phyloP scores from a whole-genome alignment of 176 grass and related monocot species.

The Zizania latifolia region DNA sequence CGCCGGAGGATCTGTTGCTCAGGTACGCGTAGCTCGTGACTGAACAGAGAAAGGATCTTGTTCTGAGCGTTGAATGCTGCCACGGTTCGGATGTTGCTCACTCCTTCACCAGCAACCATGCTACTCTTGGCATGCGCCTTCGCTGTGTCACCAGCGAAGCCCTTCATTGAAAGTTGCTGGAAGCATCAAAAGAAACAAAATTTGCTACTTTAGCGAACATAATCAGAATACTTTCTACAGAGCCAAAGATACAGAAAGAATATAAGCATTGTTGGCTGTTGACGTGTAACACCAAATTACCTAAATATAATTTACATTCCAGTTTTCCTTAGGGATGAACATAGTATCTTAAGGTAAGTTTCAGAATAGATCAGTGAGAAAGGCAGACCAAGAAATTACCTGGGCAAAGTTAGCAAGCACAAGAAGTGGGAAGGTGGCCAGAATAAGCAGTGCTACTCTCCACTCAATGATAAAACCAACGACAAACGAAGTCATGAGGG shows the following conservation, averaged over 20 bases:
- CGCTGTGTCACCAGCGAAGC: constrained; percentile 87
- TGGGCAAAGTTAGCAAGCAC: constrained; percentile 91
- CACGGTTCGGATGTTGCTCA: constrained; percentile 92
- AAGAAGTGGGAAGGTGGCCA: constrained; percentile 95
- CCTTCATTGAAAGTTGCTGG: constrained; percentile 98
- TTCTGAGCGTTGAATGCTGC: constrained; percentile 91
- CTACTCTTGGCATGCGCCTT: constrained; percentile 95
- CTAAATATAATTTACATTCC: neutral
- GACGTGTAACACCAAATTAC: neutral
- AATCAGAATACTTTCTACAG: neutral
- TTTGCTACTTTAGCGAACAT: constrained; percentile 2
- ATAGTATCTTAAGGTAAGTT: neutral
- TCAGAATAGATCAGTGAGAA: neutral
- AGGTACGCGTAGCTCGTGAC: constrained; percentile 64
- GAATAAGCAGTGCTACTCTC: constrained; percentile 85
- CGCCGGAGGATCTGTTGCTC: constrained; percentile 67
- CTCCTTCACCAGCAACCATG: constrained; percentile 89
- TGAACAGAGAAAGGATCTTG: constrained; percentile 74
- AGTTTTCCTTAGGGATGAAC: neutral
- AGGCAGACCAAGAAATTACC: constrained; percentile 35
- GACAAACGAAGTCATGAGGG: constrained; percentile 85
- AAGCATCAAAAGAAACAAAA: constrained; percentile 8
- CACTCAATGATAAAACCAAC: constrained; percentile 91
- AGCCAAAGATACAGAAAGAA: neutral
- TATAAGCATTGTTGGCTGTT: neutral